phyloP scores from a whole-genome alignment of 495 filamentous ascomycete species.

The Aspergillus taichungensis region DNA sequence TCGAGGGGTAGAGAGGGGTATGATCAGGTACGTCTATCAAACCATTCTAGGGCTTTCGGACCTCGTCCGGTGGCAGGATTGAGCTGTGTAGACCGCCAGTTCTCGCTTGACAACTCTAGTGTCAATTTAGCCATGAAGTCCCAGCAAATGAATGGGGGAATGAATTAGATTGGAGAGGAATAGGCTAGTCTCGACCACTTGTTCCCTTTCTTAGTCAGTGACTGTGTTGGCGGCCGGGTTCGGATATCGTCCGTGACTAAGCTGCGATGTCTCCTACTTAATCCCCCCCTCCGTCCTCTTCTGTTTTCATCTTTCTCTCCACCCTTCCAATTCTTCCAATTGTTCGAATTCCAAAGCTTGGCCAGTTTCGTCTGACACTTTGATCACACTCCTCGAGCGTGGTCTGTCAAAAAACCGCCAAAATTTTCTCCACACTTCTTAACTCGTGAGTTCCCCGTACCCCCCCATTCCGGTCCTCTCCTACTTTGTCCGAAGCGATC shows the following conservation, averaged over 20 bases:
- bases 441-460: constrained; percentile 34
- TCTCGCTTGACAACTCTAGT: too few relatives aligned
- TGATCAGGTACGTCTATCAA: too few relatives aligned
- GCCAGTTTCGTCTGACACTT: constrained; percentile 3
- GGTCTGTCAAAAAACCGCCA: constrained; percentile 37
- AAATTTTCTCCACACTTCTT: constrained; percentile 43
- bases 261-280: constrained; percentile 5
- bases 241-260: constrained; percentile 1
- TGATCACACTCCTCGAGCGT: constrained; percentile 36
- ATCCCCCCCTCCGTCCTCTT: constrained; percentile 1
- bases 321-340: neutral
- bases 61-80: too few relatives aligned
- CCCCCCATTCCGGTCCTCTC: neutral
- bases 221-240: neutral
- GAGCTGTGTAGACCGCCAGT: too few relatives aligned
- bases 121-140: too few relatives aligned
- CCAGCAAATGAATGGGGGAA: too few relatives aligned
- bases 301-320: constrained; percentile 3
- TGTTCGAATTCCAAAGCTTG: neutral
- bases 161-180: too few relatives aligned
- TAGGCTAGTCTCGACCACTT: too few relatives aligned
- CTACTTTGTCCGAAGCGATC: neutral
- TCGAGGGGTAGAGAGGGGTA: too few relatives aligned
- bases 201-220: neutral
- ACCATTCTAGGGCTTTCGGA: too few relatives aligned